A percentile compares a stretch with the other conserved stretches of the same genome.
Conservation (phyloP, 2,329 filamentous ascomycete species). For the Anisogramma anomala region DNA sequence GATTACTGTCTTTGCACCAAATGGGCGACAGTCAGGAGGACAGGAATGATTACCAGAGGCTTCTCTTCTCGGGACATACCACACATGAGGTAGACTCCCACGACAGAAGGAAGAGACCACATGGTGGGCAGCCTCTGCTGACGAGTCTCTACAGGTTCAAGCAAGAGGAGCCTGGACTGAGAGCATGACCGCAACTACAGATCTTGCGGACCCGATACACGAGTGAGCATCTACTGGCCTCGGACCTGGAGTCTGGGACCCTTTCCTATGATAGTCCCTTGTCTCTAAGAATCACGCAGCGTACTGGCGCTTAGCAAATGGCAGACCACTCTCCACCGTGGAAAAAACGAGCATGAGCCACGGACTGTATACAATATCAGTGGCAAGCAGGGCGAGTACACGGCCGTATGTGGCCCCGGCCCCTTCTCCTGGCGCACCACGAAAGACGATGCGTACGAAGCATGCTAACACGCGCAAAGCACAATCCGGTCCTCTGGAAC, state of each 20-base stretch:
- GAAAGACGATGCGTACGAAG: background rate
- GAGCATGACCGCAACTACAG: background rate
- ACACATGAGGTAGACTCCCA: constrained; percentile 1
- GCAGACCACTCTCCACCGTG: constrained; percentile 1
- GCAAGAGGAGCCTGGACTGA: background rate
- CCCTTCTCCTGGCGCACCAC: background rate
- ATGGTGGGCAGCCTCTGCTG: background rate
- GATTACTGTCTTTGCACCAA: background rate
- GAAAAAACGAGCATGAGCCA: background rate
- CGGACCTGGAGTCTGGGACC: no score
- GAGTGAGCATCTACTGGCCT: background rate
- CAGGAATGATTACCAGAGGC: constrained; percentile 10
- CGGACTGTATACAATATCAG: constrained; percentile 5
- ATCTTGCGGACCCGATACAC: constrained; percentile 6
- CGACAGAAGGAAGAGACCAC: background rate
- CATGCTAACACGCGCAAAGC: background rate
- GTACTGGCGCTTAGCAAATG: constrained; percentile 3
- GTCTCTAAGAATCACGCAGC: no score
- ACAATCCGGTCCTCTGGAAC: constrained; percentile 4
- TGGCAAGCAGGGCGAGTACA: constrained; percentile 6
- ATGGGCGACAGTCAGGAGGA: background rate
- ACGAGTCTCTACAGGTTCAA: background rate
- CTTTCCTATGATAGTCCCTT: no score
- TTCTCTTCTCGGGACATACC: constrained; percentile 1
- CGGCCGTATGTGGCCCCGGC: background rate